Evolutionary conservation across 352 stramenopile species (phyloP), one percentile per base, ranked within the genome.

Genomic region (Elongisporangium prolatum): DNA sequence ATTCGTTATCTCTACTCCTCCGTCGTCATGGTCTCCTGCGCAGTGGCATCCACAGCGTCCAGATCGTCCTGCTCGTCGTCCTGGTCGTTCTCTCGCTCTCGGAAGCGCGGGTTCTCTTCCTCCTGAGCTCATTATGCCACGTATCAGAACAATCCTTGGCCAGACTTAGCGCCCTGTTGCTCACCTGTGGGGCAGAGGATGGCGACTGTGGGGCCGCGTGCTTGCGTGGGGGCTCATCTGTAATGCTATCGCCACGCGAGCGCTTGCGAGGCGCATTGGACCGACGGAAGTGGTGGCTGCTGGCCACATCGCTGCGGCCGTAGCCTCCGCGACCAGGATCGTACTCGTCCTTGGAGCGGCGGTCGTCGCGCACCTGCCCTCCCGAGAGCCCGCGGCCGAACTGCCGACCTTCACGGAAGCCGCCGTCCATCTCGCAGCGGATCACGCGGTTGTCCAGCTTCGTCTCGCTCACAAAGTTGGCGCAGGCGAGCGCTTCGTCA

Each of bases 401-500:
- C 69, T 96, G 88, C 0, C 88, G 79, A 10, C 88, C 88, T 63
- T 95, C 85, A 25, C 75, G 72, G 63, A 94, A 96, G 21, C 88
- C 88, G 17, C 85, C 85, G 60, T 96, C 88, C 83, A 95, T 93
- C 57, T 95, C 86, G 48, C 85, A 93, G 51, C 86, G 85, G 64
- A 96, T 87, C 48, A 93, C 78, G 40, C 85, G 85, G 67, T 89
- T 89, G 67, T 96, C 88, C 10, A 96, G 68, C 73, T 94, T 95
- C 47, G 86, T 93, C 55, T 91, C 84, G 57, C 74, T 95, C 57
- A 96, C 64, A 54, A 89, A 96, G 65, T 93, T 86, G 13, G 84
- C 61, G 61, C 83, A 91, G 37, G 85, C 83, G 22, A 87, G 58
- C 0, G 88, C 88, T 50, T 92, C 81, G 4, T 77, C 67, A 53